These are phyloP conservation scores for Pichia insulana DNA, from an alignment of 805 yeast species.

Conservation along the genomic window DNA sequence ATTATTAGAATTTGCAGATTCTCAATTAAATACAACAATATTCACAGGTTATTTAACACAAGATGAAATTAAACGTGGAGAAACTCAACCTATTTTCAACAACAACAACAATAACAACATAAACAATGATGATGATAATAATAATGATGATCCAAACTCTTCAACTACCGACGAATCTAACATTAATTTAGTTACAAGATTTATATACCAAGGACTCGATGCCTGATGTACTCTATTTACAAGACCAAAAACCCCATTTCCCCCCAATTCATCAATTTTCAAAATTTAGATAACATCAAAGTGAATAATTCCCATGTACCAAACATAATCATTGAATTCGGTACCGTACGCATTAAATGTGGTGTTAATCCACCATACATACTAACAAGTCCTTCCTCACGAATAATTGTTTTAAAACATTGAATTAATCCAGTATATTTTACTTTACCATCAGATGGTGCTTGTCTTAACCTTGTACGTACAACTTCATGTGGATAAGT, in stretches of 20 bases:
- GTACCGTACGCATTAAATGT: slow-evolving; percentile 92
- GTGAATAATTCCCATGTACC: slow-evolving; percentile 95
- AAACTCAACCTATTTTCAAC: slow-evolving; percentile 13
- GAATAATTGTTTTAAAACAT: slow-evolving; percentile 75
- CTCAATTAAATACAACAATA: slow-evolving; percentile 44
- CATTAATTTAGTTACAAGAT: slow-evolving; percentile 34
- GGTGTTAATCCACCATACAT: slow-evolving; percentile 98
- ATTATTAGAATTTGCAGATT: slow-evolving; percentile 51
- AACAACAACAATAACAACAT: too few species aligned
- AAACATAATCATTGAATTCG: slow-evolving; percentile 96
- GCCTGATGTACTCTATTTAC: background rate
- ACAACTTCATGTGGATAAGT: slow-evolving; percentile 98
- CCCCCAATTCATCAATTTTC: slow-evolving; percentile 1
- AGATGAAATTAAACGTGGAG: slow-evolving; percentile 34
- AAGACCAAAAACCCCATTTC: background rate
- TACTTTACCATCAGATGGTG: slow-evolving; percentile 65
- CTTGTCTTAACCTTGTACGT: slow-evolving; percentile 91
- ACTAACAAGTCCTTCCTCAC: slow-evolving; percentile 86
- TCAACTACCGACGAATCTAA: slow-evolving; percentile 7
- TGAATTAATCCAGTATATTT: slow-evolving; percentile 87
- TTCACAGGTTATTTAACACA: slow-evolving; percentile 55
- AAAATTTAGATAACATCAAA: slow-evolving; percentile 36
- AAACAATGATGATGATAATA: background rate
- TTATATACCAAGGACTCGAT: slow-evolving; percentile 38
- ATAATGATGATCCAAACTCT: background rate